Conservation (phyloP, 805 yeast species). For the Ogataea parapolymorpha region DNA sequence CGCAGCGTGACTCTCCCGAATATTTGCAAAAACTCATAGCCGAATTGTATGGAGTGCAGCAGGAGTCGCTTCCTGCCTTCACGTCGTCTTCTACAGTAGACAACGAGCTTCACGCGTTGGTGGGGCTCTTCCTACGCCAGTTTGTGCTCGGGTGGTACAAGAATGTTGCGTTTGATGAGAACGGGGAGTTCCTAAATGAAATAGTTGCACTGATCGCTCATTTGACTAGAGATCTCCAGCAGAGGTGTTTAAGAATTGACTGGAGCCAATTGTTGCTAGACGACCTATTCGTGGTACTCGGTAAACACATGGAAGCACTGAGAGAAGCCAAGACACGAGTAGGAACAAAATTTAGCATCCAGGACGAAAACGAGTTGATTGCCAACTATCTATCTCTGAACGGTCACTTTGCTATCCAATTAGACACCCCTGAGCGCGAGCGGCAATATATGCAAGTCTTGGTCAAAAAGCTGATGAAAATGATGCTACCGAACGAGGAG, state of each 20-base stretch:
- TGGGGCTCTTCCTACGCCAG: conserved; percentile 44
- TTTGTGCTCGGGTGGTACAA: conserved; percentile 48
- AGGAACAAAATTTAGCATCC: conserved; percentile 17
- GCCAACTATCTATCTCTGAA: conserved; percentile 16
- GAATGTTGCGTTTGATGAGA: conserved; percentile 35
- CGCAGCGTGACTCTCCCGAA: conserved; percentile 23
- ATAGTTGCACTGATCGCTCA: conserved; percentile 38
- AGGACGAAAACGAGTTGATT: conserved; percentile 10
- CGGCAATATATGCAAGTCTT: conserved; percentile 36
- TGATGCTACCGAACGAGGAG: conserved; percentile 41
- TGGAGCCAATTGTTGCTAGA: conserved; percentile 39
- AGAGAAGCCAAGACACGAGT: conserved; percentile 5
- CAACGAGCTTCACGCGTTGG: conserved; percentile 42
- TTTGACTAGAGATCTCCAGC: conserved; percentile 38
- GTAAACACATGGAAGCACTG: conserved; percentile 24
- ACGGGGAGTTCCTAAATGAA: conserved; percentile 41
- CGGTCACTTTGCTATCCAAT: conserved; percentile 23
- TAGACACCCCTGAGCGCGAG: conserved; percentile 20
- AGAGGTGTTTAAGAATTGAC: conserved; percentile 32
- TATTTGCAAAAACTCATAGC: conserved; percentile 22
- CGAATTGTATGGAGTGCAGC: conserved; percentile 14
- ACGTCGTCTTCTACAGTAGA: conserved; percentile 41
- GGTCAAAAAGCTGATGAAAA: conserved; percentile 32
- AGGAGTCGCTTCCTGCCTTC: conserved; percentile 35
- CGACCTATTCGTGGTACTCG: conserved; percentile 41